Percentiles rank a stretch among this genome's conserved stretches.
Conservation (phyloP, 257 asterid genomes). For the Scutellaria barbata region DNA sequence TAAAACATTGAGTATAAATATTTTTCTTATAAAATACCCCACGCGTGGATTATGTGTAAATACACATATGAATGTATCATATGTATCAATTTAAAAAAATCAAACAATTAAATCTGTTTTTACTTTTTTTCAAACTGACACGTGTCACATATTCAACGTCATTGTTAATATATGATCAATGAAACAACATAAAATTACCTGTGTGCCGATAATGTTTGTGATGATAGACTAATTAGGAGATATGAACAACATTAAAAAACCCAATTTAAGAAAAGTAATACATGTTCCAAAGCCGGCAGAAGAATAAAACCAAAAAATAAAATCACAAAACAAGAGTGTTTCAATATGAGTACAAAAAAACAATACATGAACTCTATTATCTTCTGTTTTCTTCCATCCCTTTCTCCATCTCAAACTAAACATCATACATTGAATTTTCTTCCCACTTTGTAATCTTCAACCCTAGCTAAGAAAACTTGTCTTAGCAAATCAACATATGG, state of each 20-base stretch:
- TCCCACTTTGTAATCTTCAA: conserved; percentile 30
- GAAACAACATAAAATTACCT: too few relatives aligned
- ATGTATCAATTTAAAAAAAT: too few relatives aligned
- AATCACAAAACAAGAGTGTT: not conserved
- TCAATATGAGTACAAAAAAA: conserved; percentile 30
- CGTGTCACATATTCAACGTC: too few relatives aligned
- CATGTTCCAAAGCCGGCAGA: conserved; percentile 46
- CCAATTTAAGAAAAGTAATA: not conserved
- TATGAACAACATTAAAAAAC: conserved; percentile 28
- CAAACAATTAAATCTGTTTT: too few relatives aligned
- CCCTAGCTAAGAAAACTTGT: conserved; percentile 28
- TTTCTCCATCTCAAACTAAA: conserved; percentile 37
- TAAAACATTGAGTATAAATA: too few relatives aligned
- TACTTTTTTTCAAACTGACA: too few relatives aligned
- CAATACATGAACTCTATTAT: conserved; percentile 20
- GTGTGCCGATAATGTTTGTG: too few relatives aligned
- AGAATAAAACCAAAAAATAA: conserved; percentile 21
- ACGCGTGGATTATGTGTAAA: too few relatives aligned
- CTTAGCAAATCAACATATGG: conserved; percentile 39
- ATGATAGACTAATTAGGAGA: conserved; percentile 4
- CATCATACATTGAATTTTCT: conserved; percentile 2
- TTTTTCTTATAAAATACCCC: too few relatives aligned
- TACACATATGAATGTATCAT: too few relatives aligned
- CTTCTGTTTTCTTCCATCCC: conserved; percentile 33
- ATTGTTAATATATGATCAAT: too few relatives aligned